Evolutionary conservation across 371 early-diverging fungal species (phyloP), one percentile per base, ranked within the genome.

Genomic region (Mortierella sp.): DNA sequence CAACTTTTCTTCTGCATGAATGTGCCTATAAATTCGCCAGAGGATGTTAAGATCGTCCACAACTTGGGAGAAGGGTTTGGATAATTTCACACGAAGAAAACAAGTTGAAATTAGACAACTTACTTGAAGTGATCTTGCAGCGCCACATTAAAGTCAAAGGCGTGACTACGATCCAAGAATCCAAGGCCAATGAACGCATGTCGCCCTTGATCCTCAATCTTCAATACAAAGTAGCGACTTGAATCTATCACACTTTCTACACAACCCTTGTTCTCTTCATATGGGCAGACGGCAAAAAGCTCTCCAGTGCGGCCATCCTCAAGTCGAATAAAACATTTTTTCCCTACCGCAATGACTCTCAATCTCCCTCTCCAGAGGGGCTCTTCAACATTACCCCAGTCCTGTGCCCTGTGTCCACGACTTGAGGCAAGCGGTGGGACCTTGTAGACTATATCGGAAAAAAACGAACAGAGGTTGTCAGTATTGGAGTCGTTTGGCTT

Each of bases 131-230:
- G 93, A 83, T 96, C 97, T 84, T 96, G 96, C 10, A 97, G 81
- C 1, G 96, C 92, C 8, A 96, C 97, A 72, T 97, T 96, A 68
- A 96, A 96, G 79, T 97, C 97, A 87, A 97, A 97, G 2, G 97
- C 94, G 77, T 92, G 92, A 40, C 90, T 88, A 7, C 97, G 91
- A 74, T 97, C 97, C 58, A 89, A 87, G 76, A 97, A 96, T 4
- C 97, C 97, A 72, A 97, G 84, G 11, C 97, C 97, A 69, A 96
- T 87, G 84, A 92, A 96, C 15, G 97, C 96, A 83, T 95, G 94
- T 22, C 91, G 89, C n/a, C 92, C 95, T 77, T 87, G 89, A 83
- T 94, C 94, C 72, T 93, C 95, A 19, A 97, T 90, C 68, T 89
- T 91, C 52, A 97, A 83, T 3, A 96, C 97, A 92, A 97, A 97